Base-by-base conservation (phyloP, 2,329 filamentous ascomycete genomes). In the Sclerotinia trifoliorum region DNA sequence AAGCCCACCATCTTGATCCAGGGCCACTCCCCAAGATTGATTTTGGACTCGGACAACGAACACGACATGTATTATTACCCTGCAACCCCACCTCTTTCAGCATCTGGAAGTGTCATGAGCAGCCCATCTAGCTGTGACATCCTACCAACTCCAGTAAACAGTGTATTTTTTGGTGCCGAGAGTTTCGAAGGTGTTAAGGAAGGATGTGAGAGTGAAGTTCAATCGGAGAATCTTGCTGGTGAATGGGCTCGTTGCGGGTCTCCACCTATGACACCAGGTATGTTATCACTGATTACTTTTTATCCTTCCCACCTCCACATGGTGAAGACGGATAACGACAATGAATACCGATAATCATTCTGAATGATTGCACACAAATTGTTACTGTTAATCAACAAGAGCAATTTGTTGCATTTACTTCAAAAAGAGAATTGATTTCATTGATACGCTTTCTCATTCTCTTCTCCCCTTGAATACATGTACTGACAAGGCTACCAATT, bases 261-360 rank as follows among this genome's bases (percentile, higher is more conserved):
- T 44, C 93, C 94, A 64, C 92, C 93, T 32, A 88, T 96, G 86
- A 96, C 93, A 75, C 93, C 94, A 86, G 88, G 93, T 96, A 89
- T 83, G 92, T 87, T 46, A 55, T 63, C 26, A 26, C 21, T 60
- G 29, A 35, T 42, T 46, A n/a, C 49, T 46, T 39, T 52, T 54
- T 26, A 26, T 46, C 44, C 46, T 54, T 32, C 42, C 19, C 44
- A 61, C 46, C 19, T 65, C 19, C 29, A 13, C 10, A 65, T 44
- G 32, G 35, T 5, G 35, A 55, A 29, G 24, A 26, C 13, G 52
- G 21, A 52, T 19, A 29, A 56, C 19, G 35, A 29, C 11, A 56
- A 19, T 44, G 44, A 21, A 44, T 44, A 42, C 26, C 21, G 32
- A 65, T 17, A 44, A 21, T 15, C 4, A 29, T 48, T 62, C 35